These are phyloP conservation scores for Eruca vesicaria DNA, from an alignment of 441 rosid genomes.

Conservation along the genomic window DNA sequence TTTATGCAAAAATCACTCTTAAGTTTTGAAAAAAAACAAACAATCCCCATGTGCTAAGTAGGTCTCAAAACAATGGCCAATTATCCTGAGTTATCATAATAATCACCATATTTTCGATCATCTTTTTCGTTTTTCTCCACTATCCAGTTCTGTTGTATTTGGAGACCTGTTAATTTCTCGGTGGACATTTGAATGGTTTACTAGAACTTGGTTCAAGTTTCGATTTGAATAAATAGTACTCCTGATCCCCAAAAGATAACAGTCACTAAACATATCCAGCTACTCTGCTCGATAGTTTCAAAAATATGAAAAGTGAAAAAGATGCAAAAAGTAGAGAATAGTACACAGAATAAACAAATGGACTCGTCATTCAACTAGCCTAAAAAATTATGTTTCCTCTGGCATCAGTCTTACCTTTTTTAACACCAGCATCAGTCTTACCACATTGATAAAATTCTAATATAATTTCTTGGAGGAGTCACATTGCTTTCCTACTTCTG, in stretches of 20 bases:
- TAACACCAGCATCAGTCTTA: conserved; percentile 30
- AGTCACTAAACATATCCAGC: background rate
- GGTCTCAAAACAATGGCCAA: background rate
- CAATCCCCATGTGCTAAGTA: background rate
- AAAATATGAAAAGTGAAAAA: background rate
- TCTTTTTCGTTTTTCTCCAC: background rate
- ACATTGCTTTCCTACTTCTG: conserved; percentile 30
- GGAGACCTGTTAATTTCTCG: background rate
- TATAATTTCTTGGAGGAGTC: background rate
- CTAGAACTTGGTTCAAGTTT: background rate
- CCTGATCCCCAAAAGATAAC: background rate
- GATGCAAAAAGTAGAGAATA: background rate
- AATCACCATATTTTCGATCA: background rate
- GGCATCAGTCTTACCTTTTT: conserved; percentile 27
- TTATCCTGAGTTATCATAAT: background rate
- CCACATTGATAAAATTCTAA: conserved; percentile 10
- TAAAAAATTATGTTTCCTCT: conserved; percentile 28
- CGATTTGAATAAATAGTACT: background rate
- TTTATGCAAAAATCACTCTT: background rate
- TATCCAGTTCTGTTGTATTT: background rate
- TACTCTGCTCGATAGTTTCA: background rate
- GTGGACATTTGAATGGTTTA: background rate
- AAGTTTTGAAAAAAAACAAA: background rate
- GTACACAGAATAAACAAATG: conserved; percentile 17
- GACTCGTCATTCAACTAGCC: conserved; percentile 20